Base-by-base conservation (phyloP, 495 filamentous ascomycete genomes). In the Xylaria bambusicola region DNA sequence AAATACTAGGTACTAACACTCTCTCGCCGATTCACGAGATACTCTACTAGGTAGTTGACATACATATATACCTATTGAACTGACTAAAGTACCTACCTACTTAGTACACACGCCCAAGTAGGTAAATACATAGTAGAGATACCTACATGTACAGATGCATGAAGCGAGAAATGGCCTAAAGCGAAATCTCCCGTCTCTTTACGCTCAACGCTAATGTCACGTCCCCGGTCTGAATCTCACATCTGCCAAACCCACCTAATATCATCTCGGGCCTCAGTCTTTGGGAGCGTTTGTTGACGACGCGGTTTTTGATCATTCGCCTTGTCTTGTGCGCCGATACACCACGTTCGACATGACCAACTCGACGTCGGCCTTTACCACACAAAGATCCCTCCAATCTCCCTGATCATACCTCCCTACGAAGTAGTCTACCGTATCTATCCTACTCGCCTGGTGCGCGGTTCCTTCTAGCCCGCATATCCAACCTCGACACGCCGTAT, bases 391-490 rank as follows among this genome's bases (percentile, higher is more conserved):
- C 41, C 41, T 35, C 29, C 41, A 15, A 17, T 12, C 9, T 44
- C 5, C 24, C 41, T 47, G 18, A 36, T 38, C 53, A 21, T 38
- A 31, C n/a, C n/a, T n/a, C n/a, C n/a, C n/a, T n/a, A n/a, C n/a
- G n/a, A n/a, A n/a, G n/a, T n/a, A n/a, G n/a, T n/a, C n/a, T n/a
- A n/a, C n/a, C n/a, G n/a, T n/a, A n/a, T n/a, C n/a, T n/a, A n/a
- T n/a, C n/a, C n/a, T 48, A 29, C 6, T 29, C 27, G 31, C 17
- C n/a, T 56, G 23, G 53, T 56, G 18, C 41, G 35, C 29, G 29
- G 27, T 29, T 57, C 44, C 45, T 49, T 12, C 27, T 20, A 48
- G 33, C 44, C 44, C 31, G 35, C 53, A 17, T 38, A n/a, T 23
- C 54, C 41, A 6, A 20, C 41, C 3, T 46, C 23, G 17, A 15